Evolutionary conservation across 2,329 filamentous ascomycete genomes (phyloP).

Genomic region (Malbranchea zuffiana): DNA sequence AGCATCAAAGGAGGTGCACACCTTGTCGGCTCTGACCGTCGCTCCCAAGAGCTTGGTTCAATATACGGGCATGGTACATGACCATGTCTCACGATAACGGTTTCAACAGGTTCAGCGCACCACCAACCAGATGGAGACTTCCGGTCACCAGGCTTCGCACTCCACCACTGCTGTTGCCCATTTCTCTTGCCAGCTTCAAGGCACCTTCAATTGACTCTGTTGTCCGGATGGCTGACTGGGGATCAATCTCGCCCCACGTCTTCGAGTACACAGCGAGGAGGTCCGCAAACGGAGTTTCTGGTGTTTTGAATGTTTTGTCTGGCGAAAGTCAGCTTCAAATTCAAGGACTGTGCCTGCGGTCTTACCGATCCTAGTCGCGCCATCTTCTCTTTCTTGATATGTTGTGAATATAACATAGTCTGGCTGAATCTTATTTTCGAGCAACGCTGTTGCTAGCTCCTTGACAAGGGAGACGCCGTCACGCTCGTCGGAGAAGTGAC

Average conservation of each 20-base stretch:
- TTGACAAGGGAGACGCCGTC: slow-evolving; percentile 20
- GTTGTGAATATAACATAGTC: slow-evolving; percentile 24
- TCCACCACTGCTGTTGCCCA: slow-evolving; percentile 6
- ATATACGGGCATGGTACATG: too few species aligned
- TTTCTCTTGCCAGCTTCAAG: slow-evolving; percentile 11
- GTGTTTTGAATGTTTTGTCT: too few species aligned
- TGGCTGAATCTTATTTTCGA: slow-evolving; percentile 13
- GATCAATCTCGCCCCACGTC: slow-evolving; percentile 14
- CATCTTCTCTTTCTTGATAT: slow-evolving; percentile 21
- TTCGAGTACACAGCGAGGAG: too few species aligned
- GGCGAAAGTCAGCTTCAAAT: too few species aligned
- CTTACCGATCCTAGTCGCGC: slow-evolving; percentile 19
- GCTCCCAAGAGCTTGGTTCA: too few species aligned
- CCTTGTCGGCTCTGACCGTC: too few species aligned
- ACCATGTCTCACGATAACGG: too few species aligned
- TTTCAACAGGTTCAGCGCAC: too few species aligned
- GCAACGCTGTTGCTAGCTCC: slow-evolving; percentile 17
- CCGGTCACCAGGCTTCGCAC: slow-evolving; percentile 43
- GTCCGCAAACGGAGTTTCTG: too few species aligned
- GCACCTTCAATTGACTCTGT: slow-evolving; percentile 14
- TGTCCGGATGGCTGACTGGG: slow-evolving; percentile 6
- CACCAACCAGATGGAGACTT: slow-evolving; percentile 53
- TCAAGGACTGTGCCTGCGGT: background rate
- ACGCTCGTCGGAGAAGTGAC: slow-evolving; percentile 23
- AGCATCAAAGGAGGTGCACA: too few species aligned